These are phyloP conservation scores for Pueraria montana DNA, from an alignment of 306 rosid species.

Conservation along the genomic window DNA sequence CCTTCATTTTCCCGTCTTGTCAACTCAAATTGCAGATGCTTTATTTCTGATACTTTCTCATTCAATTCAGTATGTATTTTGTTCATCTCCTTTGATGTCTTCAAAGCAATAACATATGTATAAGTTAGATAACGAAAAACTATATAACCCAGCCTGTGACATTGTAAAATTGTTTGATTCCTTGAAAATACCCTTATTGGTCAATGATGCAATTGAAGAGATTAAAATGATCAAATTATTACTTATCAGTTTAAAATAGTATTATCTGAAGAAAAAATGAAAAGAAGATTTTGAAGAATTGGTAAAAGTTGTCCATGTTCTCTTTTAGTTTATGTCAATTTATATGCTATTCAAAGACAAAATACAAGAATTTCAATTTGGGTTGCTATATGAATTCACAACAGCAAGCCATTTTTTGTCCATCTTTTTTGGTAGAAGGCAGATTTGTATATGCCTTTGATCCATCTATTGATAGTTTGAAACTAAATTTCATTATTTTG, in stretches of 20 bases:
- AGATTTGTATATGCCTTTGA: slow-evolving; percentile 1
- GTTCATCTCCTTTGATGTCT: slow-evolving; percentile 63
- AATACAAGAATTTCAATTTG: slow-evolving; percentile 20
- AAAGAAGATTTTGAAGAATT: not conserved
- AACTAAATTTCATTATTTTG: not conserved
- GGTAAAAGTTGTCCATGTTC: slow-evolving; percentile 5
- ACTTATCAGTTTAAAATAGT: slow-evolving; percentile 23
- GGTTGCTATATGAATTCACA: slow-evolving; percentile 22
- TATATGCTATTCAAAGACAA: slow-evolving; percentile 12
- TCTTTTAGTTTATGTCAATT: slow-evolving; percentile 15
- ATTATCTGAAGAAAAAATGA: not conserved
- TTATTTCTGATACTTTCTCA: slow-evolving; percentile 66
- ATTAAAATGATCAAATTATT: not conserved
- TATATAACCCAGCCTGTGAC: slow-evolving; percentile 7
- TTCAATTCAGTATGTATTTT: slow-evolving; percentile 62
- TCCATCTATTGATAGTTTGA: slow-evolving; percentile 29
- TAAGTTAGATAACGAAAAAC: slow-evolving; percentile 43
- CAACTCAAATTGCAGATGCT: slow-evolving; percentile 68
- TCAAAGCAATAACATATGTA: slow-evolving; percentile 47
- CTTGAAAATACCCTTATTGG: slow-evolving; percentile 13
- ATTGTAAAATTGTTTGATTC: slow-evolving; percentile 17
- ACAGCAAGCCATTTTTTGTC: not conserved
- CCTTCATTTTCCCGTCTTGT: slow-evolving; percentile 54
- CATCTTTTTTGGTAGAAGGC: not conserved
- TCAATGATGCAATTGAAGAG: slow-evolving; percentile 29